phyloP scores from a whole-genome alignment of 129 eudicot genomes.

The Solidago caesia region DNA sequence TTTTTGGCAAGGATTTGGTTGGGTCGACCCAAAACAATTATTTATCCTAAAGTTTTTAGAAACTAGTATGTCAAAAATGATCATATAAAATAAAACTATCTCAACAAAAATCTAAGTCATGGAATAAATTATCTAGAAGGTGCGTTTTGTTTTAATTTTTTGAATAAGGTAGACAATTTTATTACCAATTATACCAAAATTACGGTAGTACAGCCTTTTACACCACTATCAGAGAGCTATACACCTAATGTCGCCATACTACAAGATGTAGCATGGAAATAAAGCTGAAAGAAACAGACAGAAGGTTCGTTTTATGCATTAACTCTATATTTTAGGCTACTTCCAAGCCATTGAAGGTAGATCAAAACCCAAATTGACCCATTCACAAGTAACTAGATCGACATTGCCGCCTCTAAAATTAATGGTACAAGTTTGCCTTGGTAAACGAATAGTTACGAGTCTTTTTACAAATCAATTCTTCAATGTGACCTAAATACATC shows the following conservation, averaged over 20 bases:
- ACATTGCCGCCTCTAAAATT: neutral
- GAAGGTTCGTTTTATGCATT: neutral
- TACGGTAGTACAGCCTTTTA: too few relatives aligned
- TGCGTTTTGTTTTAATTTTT: too few relatives aligned
- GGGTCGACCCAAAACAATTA: neutral
- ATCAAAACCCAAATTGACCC: neutral
- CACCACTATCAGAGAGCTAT: too few relatives aligned
- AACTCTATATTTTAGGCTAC: neutral
- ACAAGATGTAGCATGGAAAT: too few relatives aligned
- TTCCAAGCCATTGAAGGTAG: neutral
- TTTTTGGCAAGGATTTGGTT: neutral
- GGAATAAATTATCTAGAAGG: too few relatives aligned
- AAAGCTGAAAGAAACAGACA: too few relatives aligned
- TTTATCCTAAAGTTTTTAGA: too few relatives aligned
- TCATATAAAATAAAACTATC: too few relatives aligned
- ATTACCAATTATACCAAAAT: too few relatives aligned
- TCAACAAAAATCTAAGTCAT: neutral
- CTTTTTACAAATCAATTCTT: neutral
- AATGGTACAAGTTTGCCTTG: slow-evolving; percentile 16
- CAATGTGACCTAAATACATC: neutral
- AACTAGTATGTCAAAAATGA: neutral
- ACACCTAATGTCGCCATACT: too few relatives aligned
- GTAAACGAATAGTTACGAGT: neutral
- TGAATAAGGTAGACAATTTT: too few relatives aligned
- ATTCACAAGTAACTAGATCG: neutral